These are phyloP conservation scores for Macrolepiota albuminosa DNA, from an alignment of 768 basidiomycete species.

Conservation along the genomic window DNA sequence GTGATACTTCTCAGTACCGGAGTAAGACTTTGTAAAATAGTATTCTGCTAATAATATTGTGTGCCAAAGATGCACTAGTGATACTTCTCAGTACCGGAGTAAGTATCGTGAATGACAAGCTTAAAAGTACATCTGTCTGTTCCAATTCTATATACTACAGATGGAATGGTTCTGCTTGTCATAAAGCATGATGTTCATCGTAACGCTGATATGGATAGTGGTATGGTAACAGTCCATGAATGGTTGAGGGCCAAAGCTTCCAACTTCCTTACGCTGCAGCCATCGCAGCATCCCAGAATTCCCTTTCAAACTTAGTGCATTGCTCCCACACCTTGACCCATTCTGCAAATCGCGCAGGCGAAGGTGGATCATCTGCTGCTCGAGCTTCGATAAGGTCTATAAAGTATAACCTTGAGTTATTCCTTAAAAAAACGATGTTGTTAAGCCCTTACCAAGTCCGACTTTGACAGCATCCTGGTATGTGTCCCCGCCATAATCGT, in stretches of 20 bases:
- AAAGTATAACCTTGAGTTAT: background rate
- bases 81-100: background rate
- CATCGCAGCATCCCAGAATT: slow-evolving; percentile 78
- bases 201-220: background rate
- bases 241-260: background rate
- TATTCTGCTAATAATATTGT: no score
- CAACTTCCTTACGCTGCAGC: slow-evolving; percentile 5
- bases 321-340: slow-evolving; percentile 72
- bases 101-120: background rate
- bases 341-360: slow-evolving; percentile 49
- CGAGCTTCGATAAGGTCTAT: slow-evolving; percentile 71
- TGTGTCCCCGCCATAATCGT: slow-evolving; percentile 68
- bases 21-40: background rate
- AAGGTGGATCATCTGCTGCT: slow-evolving; percentile 61
- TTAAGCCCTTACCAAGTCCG: slow-evolving; percentile 59
- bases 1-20: background rate
- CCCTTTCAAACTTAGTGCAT: slow-evolving; percentile 73
- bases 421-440: background rate
- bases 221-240: no score
- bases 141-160: background rate
- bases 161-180: background rate
- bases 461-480: slow-evolving; percentile 70
- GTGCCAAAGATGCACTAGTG: no score
- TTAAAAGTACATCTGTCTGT: background rate
- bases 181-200: background rate